Base-by-base conservation (phyloP, 306 rosid species). In the Calophaca sinica region DNA sequence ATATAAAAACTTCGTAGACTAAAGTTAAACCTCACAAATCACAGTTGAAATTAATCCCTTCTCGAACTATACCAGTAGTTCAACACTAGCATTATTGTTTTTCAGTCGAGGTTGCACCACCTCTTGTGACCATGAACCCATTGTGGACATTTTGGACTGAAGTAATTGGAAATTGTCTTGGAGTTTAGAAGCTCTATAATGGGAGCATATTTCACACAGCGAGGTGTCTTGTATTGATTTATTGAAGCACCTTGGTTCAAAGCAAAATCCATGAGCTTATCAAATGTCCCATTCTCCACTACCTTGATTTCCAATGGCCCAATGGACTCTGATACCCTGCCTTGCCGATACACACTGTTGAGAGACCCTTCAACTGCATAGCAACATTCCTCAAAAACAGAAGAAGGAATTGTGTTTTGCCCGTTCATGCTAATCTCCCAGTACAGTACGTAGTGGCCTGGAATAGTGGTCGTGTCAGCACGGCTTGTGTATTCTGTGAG, bases 211-310 rank as follows among this genome's bases (percentile, higher is more conserved):
- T 85, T 87, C 46, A 84, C 87, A 31, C 89, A 89, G 2, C 88
- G 82, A 31, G 90, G 90, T 5, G 88, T 80, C 77, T 89, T 89
- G 38, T 89, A 89, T 81, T 87, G 94, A 52, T 89, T 89, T 76
- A 89, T 89, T 3, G 91, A 87, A 0, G 91, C 85, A 45, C 89
- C 94, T 11, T 79, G 79, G 57, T 75, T 79, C 3, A 89, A 39
- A 9, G 89, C 87, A 42, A 85, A 83, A 45, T 87, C 91, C 94
- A 87, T 85, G 41, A 89, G 83, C 48, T 80, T 79, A 15, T 87
- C 91, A 54, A 89, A 87, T 2, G 89, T 89, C 15, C 94, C 94
- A 14, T 7, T 66, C 55, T 89, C 89, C 20, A 87, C 85, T 4
- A 87, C 29, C 84, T 80, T 85, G 15, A 89, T 81, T 80, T 87